Evolutionary conservation across 345 rosid species (phyloP).

Genomic region (Cardiospermum halicacabum): DNA sequence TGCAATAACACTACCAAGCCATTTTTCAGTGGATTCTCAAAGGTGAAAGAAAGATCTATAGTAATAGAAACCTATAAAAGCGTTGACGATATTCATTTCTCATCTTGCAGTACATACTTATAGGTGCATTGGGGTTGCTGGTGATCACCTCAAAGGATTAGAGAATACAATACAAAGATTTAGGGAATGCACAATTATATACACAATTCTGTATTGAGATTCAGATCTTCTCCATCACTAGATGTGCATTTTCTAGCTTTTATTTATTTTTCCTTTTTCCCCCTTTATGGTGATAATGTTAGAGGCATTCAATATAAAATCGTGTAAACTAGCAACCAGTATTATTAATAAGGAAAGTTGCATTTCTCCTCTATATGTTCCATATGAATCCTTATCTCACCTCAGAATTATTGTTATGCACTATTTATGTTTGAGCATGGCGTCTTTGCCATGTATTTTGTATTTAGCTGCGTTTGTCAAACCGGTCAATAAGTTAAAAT

Average conservation of each 20-base stretch:
- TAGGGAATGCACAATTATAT: background rate
- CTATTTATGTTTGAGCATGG: too few species aligned
- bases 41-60: background rate
- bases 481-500: too few species aligned
- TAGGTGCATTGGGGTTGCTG: slow-evolving; percentile 57
- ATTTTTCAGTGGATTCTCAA: background rate
- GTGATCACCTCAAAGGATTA: slow-evolving; percentile 60
- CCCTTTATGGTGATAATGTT: background rate
- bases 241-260: too few species aligned
- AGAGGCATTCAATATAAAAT: background rate
- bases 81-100: background rate
- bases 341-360: background rate
- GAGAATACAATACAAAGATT: slow-evolving; percentile 18
- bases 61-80: background rate
- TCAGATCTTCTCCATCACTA: background rate
- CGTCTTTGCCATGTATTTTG: too few species aligned
- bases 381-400: too few species aligned
- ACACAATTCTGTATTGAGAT: background rate
- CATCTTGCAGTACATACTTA: slow-evolving; percentile 51
- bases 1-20: background rate
- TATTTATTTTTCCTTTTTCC: too few species aligned
- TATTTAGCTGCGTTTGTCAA: too few species aligned
- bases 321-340: background rate
- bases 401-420: too few species aligned
- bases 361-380: too few species aligned